Conservation (phyloP, 305 asterid genomes). For the Fraxinus sp. region DNA sequence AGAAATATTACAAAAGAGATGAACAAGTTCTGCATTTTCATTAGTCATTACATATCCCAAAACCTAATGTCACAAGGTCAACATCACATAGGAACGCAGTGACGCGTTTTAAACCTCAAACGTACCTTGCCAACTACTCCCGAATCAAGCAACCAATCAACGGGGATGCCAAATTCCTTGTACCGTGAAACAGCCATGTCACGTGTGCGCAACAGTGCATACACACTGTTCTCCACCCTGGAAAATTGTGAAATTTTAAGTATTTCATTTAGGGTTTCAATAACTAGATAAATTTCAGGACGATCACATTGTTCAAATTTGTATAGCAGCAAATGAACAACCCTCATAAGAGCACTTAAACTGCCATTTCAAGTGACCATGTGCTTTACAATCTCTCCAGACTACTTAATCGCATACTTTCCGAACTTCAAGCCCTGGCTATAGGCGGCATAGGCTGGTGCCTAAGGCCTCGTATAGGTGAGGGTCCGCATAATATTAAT, state of each 20-base stretch:
- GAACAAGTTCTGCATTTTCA: background rate
- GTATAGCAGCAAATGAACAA: background rate
- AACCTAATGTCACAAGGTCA: background rate
- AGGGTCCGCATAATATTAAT: background rate
- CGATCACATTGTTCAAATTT: background rate
- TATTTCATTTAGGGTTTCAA: background rate
- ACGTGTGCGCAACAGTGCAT: slow-evolving; percentile 79
- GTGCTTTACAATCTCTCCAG: background rate
- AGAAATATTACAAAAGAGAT: background rate
- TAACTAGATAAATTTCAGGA: background rate
- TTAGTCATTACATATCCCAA: background rate
- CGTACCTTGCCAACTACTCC: slow-evolving; percentile 94
- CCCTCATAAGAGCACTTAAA: background rate
- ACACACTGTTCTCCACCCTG: slow-evolving; percentile 92
- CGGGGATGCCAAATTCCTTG: slow-evolving; percentile 86
- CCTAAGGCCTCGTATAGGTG: background rate
- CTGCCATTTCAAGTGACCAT: background rate
- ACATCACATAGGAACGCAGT: background rate
- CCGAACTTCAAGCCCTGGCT: background rate
- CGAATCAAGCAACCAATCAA: slow-evolving; percentile 93
- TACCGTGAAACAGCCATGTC: slow-evolving; percentile 93
- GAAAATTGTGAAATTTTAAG: background rate
- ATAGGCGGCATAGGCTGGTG: background rate
- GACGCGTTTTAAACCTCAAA: background rate
- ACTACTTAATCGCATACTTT: background rate